A percentile compares a stretch with the other conserved stretches of the same genome.
Evolutionary conservation across 2,329 filamentous ascomycete genomes (phyloP).

Genomic region (Hypoxylon sp.): DNA sequence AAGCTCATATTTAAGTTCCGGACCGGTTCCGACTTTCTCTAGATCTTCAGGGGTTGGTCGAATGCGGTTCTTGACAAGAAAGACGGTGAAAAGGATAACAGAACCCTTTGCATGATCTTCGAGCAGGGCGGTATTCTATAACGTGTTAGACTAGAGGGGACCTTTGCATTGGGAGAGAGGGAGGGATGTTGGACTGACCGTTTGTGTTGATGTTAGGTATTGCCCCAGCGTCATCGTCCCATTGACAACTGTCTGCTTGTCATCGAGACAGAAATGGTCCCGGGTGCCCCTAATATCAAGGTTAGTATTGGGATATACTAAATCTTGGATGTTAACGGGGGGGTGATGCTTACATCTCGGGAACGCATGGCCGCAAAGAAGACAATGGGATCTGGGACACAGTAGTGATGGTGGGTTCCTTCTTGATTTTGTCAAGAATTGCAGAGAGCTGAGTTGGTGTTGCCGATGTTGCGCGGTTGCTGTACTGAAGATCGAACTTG

Average conservation of each 20-base stretch:
- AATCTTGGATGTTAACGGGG: no score
- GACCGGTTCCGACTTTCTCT: slow-evolving; percentile 2
- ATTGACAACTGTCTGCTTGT: slow-evolving; percentile 5
- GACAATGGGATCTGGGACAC: no score
- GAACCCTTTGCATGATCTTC: slow-evolving; percentile 1
- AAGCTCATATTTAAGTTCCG: slow-evolving; percentile 1
- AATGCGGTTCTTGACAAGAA: slow-evolving; percentile 6
- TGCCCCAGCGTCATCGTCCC: slow-evolving; percentile 4
- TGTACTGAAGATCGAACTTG: slow-evolving; percentile 5
- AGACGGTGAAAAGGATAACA: slow-evolving; percentile 5
- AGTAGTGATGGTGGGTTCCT: background rate
- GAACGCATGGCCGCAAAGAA: no score
- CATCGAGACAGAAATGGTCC: slow-evolving; percentile 9
- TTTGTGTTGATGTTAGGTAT: slow-evolving; percentile 2
- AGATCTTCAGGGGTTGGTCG: slow-evolving; percentile 7
- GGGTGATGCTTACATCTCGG: no score
- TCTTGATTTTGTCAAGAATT: slow-evolving; percentile 5
- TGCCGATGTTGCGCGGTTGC: slow-evolving; percentile 2
- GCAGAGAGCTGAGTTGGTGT: slow-evolving; percentile 7
- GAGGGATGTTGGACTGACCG: no score
- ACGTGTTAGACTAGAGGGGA: slow-evolving; percentile 1
- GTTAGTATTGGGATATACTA: no score
- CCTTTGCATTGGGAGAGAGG: no score
- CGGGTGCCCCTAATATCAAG: slow-evolving; percentile 7
- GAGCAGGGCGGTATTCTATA: slow-evolving; percentile 6